A percentile compares a stretch with the other conserved stretches of the same genome.
These are phyloP conservation scores for Ophiocordyceps camponoti-floridani DNA, from an alignment of 2,329 filamentous ascomycete genomes.

Conservation along the genomic window DNA sequence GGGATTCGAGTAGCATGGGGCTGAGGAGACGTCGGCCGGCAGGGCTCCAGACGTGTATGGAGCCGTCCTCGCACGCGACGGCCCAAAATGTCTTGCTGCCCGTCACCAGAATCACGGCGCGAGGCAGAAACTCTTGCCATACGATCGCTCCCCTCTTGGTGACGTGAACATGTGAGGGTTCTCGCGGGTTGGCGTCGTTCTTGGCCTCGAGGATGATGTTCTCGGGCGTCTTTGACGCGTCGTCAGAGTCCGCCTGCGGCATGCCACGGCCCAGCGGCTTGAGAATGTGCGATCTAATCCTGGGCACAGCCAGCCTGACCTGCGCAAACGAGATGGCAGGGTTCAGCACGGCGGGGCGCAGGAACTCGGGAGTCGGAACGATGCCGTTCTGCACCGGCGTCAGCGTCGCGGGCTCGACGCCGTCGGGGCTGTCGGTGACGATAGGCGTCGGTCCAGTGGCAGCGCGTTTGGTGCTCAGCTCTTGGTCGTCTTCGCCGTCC, in stretches of 20 bases:
- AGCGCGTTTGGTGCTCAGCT: slow-evolving; percentile 30
- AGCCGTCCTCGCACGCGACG: slow-evolving; percentile 83
- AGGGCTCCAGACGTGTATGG: slow-evolving; percentile 79
- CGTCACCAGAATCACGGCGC: slow-evolving; percentile 73
- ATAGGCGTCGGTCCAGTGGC: slow-evolving; percentile 56
- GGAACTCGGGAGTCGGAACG: slow-evolving; percentile 59
- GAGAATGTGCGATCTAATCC: slow-evolving; percentile 66
- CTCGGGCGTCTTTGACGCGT: slow-evolving; percentile 44
- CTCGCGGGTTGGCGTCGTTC: slow-evolving; percentile 60
- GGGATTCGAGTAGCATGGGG: slow-evolving; percentile 72
- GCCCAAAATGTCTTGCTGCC: slow-evolving; percentile 87
- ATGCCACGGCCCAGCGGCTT: slow-evolving; percentile 58
- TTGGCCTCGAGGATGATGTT: slow-evolving; percentile 74
- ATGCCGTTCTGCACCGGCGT: slow-evolving; percentile 40
- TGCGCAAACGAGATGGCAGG: slow-evolving; percentile 69
- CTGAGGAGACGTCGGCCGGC: slow-evolving; percentile 75
- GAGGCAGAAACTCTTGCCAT: slow-evolving; percentile 89
- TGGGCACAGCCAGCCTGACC: slow-evolving; percentile 71
- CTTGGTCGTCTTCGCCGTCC: slow-evolving; percentile 61
- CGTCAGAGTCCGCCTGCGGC: slow-evolving; percentile 35
- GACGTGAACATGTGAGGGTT: slow-evolving; percentile 70
- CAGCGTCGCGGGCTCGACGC: slow-evolving; percentile 57
- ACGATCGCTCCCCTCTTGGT: slow-evolving; percentile 63
- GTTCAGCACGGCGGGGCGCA: slow-evolving; percentile 75
- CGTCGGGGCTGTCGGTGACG: slow-evolving; percentile 58